Evolutionary conservation across 371 early-diverging fungal species (phyloP).

Genomic region (Globomyces sp.): DNA sequence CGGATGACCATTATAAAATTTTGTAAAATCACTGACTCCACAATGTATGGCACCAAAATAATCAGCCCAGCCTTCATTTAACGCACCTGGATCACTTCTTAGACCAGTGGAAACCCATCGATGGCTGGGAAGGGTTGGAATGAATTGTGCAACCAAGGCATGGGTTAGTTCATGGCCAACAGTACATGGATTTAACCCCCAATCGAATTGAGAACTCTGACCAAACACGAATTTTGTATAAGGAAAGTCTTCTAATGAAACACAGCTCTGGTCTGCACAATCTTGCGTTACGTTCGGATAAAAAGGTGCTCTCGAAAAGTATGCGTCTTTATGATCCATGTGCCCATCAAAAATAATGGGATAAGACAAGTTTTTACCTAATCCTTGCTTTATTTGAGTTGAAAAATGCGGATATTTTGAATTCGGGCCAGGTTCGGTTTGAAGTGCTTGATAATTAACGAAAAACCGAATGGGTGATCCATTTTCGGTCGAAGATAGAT

Average conservation of each 20-base stretch:
- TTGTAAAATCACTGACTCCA: constrained; percentile 27
- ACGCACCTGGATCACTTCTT: constrained; percentile 35
- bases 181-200: constrained; percentile 33
- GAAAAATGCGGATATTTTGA: constrained; percentile 21
- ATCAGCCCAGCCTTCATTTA: constrained; percentile 42
- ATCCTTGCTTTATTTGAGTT: constrained; percentile 27
- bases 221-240: constrained; percentile 30
- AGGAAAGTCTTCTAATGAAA: background rate
- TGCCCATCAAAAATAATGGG: constrained; percentile 28
- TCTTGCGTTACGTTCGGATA: constrained; percentile 20
- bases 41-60: constrained; percentile 40
- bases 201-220: constrained; percentile 22
- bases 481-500: constrained; percentile 22
- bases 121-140: constrained; percentile 30
- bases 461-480: constrained; percentile 24
- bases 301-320: constrained; percentile 15
- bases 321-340: constrained; percentile 27
- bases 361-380: constrained; percentile 22
- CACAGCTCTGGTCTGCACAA: constrained; percentile 24
- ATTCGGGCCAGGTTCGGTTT: background rate
- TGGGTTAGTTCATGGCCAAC: constrained; percentile 38
- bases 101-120: constrained; percentile 26
- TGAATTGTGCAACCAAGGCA: constrained; percentile 27
- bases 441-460: constrained; percentile 25
- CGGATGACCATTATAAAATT: constrained; percentile 29